Conservation (phyloP, 2,329 filamentous ascomycete species). For the Pyrenophora seminiperda region DNA sequence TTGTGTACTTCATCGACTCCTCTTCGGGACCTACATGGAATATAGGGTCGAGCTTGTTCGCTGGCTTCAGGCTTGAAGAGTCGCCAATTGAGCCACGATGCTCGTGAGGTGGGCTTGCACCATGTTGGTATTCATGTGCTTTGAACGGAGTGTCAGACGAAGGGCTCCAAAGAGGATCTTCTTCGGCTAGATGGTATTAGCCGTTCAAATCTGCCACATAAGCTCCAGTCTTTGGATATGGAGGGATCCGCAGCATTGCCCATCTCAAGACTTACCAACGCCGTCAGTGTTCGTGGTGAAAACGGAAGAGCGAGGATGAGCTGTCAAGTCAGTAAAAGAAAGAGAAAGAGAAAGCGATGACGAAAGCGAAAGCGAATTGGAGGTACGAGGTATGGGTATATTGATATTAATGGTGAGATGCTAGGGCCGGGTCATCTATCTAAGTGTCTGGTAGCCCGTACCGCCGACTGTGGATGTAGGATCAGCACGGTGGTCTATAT, state of each 20-base stretch:
- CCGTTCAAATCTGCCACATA: too few species aligned
- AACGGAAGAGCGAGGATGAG: neutral
- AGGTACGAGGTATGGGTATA: conserved; percentile 17
- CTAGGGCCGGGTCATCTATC: conserved; percentile 14
- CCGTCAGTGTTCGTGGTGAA: conserved; percentile 12
- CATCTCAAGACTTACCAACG: conserved; percentile 6
- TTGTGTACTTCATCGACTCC: conserved; percentile 13
- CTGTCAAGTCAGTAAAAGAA: conserved; percentile 14
- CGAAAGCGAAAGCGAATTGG: neutral
- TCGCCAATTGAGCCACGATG: conserved; percentile 23
- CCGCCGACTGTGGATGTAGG: conserved; percentile 20
- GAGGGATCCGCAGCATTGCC: neutral
- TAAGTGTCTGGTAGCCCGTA: conserved; percentile 21
- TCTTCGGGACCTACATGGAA: conserved; percentile 7
- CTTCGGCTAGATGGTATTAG: conserved; percentile 1
- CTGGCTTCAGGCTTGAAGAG: conserved; percentile 11
- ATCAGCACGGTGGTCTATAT: conserved; percentile 23
- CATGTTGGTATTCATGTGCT: conserved; percentile 5
- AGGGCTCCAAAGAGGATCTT: conserved; percentile 5
- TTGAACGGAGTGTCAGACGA: conserved; percentile 5
- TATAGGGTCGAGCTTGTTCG: conserved; percentile 22
- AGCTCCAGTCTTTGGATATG: neutral
- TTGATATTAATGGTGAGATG: conserved; percentile 21
- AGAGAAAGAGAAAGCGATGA: neutral
- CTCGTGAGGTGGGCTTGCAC: conserved; percentile 7